Base-by-base conservation (phyloP, 129 eudicot species). In the Rutidosis leptorrhynchoides region DNA sequence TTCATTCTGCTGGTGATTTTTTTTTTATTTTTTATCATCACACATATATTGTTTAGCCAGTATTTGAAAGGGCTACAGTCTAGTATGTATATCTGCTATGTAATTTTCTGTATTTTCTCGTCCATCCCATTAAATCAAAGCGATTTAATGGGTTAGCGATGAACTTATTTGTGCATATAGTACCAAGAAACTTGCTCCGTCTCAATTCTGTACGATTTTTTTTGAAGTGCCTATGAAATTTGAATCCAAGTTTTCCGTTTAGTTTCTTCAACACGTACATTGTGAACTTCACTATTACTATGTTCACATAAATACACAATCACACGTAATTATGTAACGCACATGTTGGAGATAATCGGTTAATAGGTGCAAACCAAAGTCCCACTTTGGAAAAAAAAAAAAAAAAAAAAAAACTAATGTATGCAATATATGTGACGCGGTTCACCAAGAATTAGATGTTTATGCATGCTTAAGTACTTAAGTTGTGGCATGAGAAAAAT, bases 131-230 rank as follows among this genome's bases (percentile, higher is more conserved):
- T 35, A 59, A 21, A 30, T 15, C 19, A 59, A 17, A 33, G 14
- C 15, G 7, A 2, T 46, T 37, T 30, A 48, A 67, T 14, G 79
- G 74, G 64, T 75, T 67, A 33, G 79, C 0, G 79, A 75, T 51
- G 74, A 27, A 46, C 46, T 17, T 2, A 12, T 49, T 59, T 16
- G 42, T 7, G 15, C 20, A n/a, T 30, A 30, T 60, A 59, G 17
- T 59, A 28, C 1, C 4, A 6, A 30, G 19, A 60, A 60, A 16
- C 4, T 29, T 30, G 64, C 11, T 16, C 1, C 45, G 29, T 58
- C 45, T 60, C n/a, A 17, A 35, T 32, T 32, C 40, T 32, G 53
- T 46, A 46, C 53, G 4, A 3, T 10, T 43, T 43, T 10, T 4
- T 9, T 7, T 9, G 2, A 43, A 29, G 32, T 3, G 32, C 32